Percentiles rank a stretch among this genome's conserved stretches.
Evolutionary conservation across 306 rosid species (phyloP).

Genomic region (Potentilla sterilis): DNA sequence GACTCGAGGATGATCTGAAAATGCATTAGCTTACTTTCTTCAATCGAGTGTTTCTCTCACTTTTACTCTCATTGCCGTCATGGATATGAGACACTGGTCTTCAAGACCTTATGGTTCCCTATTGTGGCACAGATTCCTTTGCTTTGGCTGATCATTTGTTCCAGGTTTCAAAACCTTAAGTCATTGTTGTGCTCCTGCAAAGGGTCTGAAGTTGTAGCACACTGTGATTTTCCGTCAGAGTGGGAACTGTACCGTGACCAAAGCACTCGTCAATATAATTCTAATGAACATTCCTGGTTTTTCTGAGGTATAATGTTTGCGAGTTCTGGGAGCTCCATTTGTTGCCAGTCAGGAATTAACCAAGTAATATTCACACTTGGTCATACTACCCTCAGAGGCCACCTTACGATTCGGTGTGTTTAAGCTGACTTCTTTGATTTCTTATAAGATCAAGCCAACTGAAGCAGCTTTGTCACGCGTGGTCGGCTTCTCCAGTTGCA

Average conservation of each 20-base stretch:
- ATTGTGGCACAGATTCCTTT: not conserved
- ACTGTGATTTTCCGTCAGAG: not conserved
- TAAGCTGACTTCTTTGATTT: not conserved
- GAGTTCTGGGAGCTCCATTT: slow-evolving; percentile 14
- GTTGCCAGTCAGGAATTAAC: slow-evolving; percentile 9
- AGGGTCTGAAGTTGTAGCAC: not conserved
- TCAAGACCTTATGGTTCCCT: not conserved
- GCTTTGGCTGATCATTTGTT: not conserved
- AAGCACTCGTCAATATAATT: not conserved
- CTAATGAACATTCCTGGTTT: not conserved
- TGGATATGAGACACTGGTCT: not conserved
- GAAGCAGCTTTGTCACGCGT: slow-evolving; percentile 19
- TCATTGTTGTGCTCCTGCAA: not conserved
- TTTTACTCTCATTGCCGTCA: not conserved
- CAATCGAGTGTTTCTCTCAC: not conserved
- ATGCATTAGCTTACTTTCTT: not conserved
- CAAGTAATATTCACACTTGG: slow-evolving; percentile 21
- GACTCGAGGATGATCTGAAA: not conserved
- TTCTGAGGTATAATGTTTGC: slow-evolving; percentile 1
- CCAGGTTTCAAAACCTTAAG: not conserved
- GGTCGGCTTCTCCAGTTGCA: slow-evolving; percentile 17
- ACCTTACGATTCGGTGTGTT: not conserved
- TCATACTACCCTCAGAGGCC: not conserved
- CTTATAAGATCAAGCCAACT: slow-evolving; percentile 15
- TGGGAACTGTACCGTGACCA: not conserved